Evolutionary conservation across 768 basidiomycete species (phyloP).

Genomic region (Exidia glandulosa): DNA sequence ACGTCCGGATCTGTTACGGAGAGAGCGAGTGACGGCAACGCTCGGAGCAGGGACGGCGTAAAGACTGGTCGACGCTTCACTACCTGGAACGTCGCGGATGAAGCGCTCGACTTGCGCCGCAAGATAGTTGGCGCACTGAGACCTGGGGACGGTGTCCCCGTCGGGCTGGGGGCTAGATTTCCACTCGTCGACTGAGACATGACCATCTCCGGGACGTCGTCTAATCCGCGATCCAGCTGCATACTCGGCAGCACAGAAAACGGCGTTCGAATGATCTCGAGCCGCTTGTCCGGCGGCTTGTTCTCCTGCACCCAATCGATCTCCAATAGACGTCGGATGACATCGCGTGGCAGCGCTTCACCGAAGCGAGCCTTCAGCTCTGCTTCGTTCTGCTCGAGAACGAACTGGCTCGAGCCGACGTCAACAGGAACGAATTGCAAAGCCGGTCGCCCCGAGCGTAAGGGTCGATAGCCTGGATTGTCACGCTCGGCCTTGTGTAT

Average conservation of each 20-base stretch:
- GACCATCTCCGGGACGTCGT: conserved; percentile 16
- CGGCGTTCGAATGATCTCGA: conserved; percentile 51
- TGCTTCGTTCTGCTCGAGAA: conserved; percentile 40
- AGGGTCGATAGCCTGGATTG: conserved; percentile 56
- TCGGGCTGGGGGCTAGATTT: too few relatives aligned
- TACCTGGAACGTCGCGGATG: conserved; percentile 16
- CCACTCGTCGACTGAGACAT: conserved; percentile 9
- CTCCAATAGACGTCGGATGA: conserved; percentile 54
- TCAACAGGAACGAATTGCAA: conserved; percentile 69
- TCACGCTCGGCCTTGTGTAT: conserved; percentile 47
- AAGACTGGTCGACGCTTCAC: conserved; percentile 57
- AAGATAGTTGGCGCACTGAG: conserved; percentile 23
- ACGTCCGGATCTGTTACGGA: conserved; percentile 45
- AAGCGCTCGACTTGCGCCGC: conserved; percentile 44
- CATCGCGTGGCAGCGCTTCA: conserved; percentile 43
- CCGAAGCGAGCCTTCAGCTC: conserved; percentile 36
- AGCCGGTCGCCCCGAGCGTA: conserved; percentile 58
- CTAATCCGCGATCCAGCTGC: conserved; percentile 40
- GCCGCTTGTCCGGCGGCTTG: conserved; percentile 39
- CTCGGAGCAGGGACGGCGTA: conserved; percentile 43
- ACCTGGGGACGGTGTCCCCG: too few relatives aligned
- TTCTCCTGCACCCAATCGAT: conserved; percentile 67
- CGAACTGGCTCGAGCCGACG: conserved; percentile 52
- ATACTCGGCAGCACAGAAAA: conserved; percentile 51
- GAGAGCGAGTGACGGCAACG: conserved; percentile 43